Conservation (phyloP, 257 asterid genomes). For the Solanum medicagineum region DNA sequence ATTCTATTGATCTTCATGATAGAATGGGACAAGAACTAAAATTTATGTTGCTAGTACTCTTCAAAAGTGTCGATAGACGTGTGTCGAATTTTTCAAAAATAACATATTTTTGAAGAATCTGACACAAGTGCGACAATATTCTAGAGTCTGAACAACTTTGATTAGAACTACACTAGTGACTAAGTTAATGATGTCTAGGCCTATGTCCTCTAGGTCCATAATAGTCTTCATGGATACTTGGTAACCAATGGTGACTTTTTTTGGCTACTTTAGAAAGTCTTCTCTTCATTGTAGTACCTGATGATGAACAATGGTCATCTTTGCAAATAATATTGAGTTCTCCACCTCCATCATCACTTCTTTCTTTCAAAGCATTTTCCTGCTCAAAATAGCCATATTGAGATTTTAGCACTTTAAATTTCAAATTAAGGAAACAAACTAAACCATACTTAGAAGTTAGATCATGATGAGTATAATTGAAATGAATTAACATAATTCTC, state of each 20-base stretch:
- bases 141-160: too few relatives aligned
- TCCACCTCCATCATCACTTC: not conserved
- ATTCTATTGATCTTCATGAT: not conserved
- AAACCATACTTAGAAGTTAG: not conserved
- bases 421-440: not conserved
- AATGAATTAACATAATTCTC: slow-evolving; percentile 2
- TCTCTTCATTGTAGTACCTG: slow-evolving; percentile 45
- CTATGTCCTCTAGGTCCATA: slow-evolving; percentile 64
- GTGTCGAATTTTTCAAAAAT: too few relatives aligned
- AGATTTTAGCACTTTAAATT: not conserved
- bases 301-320: slow-evolving; percentile 19
- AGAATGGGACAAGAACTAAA: too few relatives aligned
- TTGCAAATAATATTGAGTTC: slow-evolving; percentile 2
- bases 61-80: too few relatives aligned
- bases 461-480: not conserved
- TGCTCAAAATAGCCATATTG: not conserved
- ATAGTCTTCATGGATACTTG: slow-evolving; percentile 83
- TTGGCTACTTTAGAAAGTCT: slow-evolving; percentile 26
- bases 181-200: slow-evolving; percentile 47
- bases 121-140: too few relatives aligned
- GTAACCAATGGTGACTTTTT: slow-evolving; percentile 54
- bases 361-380: slow-evolving; percentile 6
- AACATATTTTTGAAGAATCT: too few relatives aligned
- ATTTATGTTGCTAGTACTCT: too few relatives aligned
- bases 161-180: not conserved